Base-by-base conservation (phyloP, 768 basidiomycete genomes). In the Lactarius evosmus region DNA sequence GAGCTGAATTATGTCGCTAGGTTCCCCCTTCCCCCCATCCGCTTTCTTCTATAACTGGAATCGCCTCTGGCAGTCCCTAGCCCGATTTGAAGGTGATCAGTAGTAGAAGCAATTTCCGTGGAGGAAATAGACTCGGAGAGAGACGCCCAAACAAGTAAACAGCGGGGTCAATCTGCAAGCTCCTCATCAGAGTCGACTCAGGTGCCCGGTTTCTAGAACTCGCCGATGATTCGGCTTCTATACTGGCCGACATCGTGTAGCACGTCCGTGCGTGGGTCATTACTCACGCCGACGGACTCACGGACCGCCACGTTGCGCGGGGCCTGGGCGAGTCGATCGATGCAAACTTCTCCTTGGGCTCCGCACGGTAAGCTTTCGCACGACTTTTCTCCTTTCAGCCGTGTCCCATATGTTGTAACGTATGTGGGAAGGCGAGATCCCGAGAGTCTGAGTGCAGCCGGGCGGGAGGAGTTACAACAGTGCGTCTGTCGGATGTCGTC, bases 371-470 rank as follows among this genome's bases (percentile, higher is more conserved):
- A 6, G 4, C 16, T 38, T 29, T 40, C 52, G 14, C 38, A 38
- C 38, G 17, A 91, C 93, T 80, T 93, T 95, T 69, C 95, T 82
- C 74, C 74, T 89, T 91, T 32, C 80, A 78, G 72, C 95, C 93
- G n/a, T n/a, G n/a, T n/a, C n/a, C n/a, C 85, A 88, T 89, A 77
- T 88, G 87, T 55, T 87, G 82, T 60, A 85, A 85, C 16, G 84
- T 76, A 66, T 83, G 82, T 6, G 86, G 80, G 70, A 92, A 87
- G 0, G 86, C 0, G 91, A 91, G 3, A 91, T 88, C 0, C 91
- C 92, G 38, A 95, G 83, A 12, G 89, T 91, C 75, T 95, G 89
- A 67, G 91, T 87, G 72, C 95, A 95, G 74, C 95, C 93, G 58
- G 95, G 74, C 4, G 87, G 78, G 75, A 95, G 94, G n/a, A 94